Percentiles rank a stretch among this genome's conserved stretches.
phyloP scores from a whole-genome alignment of 495 filamentous ascomycete species.

The Penicillium maclennaniae region DNA sequence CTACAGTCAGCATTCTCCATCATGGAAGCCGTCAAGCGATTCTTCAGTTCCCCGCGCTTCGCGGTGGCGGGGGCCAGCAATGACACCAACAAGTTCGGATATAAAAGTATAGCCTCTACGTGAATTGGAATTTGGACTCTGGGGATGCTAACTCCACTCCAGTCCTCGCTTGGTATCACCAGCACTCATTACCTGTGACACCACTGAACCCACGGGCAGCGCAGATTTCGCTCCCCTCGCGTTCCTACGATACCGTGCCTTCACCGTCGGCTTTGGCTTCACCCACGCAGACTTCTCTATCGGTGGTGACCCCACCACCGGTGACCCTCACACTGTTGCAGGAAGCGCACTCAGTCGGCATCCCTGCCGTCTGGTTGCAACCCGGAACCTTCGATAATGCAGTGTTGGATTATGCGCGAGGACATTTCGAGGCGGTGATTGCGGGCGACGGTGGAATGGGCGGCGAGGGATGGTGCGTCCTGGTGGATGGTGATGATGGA shows the following conservation, averaged over 20 bases:
- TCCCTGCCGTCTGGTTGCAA: slow-evolving; percentile 85
- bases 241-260: slow-evolving; percentile 58
- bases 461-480: slow-evolving; percentile 83
- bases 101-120: slow-evolving; percentile 59
- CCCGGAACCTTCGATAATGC: slow-evolving; percentile 80
- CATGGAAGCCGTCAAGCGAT: slow-evolving; percentile 60
- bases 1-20: neutral
- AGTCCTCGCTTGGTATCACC: slow-evolving; percentile 89
- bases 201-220: slow-evolving; percentile 75
- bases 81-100: slow-evolving; percentile 82
- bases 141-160: no score
- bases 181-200: slow-evolving; percentile 68
- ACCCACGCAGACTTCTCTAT: slow-evolving; percentile 67
- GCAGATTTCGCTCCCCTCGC: slow-evolving; percentile 52
- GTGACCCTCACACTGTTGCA: slow-evolving; percentile 64
- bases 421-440: slow-evolving; percentile 65
- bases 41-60: slow-evolving; percentile 79
- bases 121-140: no score
- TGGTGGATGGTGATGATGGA: slow-evolving; percentile 80
- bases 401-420: slow-evolving; percentile 62
- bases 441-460: slow-evolving; percentile 64
- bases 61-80: slow-evolving; percentile 90
- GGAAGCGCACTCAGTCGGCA: slow-evolving; percentile 74
- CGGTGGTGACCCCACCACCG: slow-evolving; percentile 82
- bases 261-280: slow-evolving; percentile 59